A percentile compares a stretch with the other conserved stretches of the same genome.
These are phyloP conservation scores for Cladorrhinum samala DNA, from an alignment of 495 filamentous ascomycete genomes.

Conservation along the genomic window DNA sequence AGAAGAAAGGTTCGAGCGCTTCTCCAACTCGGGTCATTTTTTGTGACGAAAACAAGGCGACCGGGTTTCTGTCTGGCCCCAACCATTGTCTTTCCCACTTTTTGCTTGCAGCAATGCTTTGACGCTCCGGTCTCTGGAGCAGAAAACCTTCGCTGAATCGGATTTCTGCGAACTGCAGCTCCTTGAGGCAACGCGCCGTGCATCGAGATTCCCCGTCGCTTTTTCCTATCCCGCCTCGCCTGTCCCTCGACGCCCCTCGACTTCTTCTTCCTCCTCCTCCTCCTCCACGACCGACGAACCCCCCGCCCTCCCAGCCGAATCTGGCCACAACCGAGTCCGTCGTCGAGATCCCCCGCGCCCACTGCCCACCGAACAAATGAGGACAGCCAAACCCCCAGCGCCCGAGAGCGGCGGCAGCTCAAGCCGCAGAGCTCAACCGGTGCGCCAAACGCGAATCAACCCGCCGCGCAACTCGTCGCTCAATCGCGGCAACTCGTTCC, in stretches of 20 bases:
- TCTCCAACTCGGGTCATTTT: not conserved
- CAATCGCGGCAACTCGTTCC: slow-evolving; percentile 39
- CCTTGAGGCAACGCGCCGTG: not conserved
- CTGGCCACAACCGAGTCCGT: no score
- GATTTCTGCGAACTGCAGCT: not conserved
- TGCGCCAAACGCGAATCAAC: slow-evolving; percentile 54
- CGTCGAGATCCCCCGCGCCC: no score
- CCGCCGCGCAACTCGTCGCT: slow-evolving; percentile 43
- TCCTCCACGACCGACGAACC: not conserved
- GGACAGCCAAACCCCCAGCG: slow-evolving; percentile 42
- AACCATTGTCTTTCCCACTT: not conserved
- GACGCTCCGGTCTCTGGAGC: not conserved
- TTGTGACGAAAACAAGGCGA: not conserved
- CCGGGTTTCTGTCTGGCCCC: not conserved
- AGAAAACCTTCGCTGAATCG: not conserved
- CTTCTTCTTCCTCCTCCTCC: slow-evolving; percentile 2
- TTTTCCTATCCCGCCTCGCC: not conserved
- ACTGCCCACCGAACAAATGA: slow-evolving; percentile 43
- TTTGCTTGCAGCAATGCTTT: slow-evolving; percentile 10
- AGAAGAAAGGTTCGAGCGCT: not conserved
- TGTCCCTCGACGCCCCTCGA: slow-evolving; percentile 3
- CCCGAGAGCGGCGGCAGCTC: slow-evolving; percentile 37
- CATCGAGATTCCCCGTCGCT: not conserved
- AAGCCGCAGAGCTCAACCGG: slow-evolving; percentile 51
- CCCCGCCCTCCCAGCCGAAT: no score